phyloP scores from a whole-genome alignment of 768 basidiomycete genomes.

The Xanthoconium stramineum region DNA sequence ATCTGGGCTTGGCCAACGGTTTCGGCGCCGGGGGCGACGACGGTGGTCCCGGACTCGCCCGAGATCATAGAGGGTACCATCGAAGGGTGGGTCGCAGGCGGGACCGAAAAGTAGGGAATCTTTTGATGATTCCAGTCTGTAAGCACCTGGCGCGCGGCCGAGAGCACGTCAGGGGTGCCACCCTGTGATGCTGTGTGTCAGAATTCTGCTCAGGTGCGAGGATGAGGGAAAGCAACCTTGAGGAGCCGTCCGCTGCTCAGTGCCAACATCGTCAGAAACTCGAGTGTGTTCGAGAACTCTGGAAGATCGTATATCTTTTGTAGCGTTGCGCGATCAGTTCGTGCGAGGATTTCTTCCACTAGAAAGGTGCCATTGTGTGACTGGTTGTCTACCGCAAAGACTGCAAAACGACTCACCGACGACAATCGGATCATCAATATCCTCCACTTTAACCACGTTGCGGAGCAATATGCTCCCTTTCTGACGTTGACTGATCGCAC shows the following conservation, averaged over 20 bases:
- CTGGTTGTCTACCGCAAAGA: neutral
- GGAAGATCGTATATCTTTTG: conserved; percentile 87
- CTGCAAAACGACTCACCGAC: conserved; percentile 57
- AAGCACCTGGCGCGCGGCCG: conserved; percentile 78
- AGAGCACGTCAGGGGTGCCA: conserved; percentile 84
- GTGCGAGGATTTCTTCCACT: conserved; percentile 85
- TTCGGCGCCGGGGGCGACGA: conserved; percentile 72
- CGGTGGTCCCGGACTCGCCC: conserved; percentile 31
- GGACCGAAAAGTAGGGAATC: conserved; percentile 83
- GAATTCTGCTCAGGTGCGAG: neutral
- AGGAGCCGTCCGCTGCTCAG: conserved; percentile 77
- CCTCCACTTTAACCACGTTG: conserved; percentile 89
- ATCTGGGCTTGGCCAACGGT: conserved; percentile 81
- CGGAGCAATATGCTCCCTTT: conserved; percentile 67
- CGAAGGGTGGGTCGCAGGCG: conserved; percentile 78
- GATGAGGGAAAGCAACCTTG: conserved; percentile 49
- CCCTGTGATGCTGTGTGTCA: conserved; percentile 45
- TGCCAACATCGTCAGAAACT: conserved; percentile 90
- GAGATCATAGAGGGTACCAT: conserved; percentile 51
- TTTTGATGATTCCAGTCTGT: conserved; percentile 96
- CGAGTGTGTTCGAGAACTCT: conserved; percentile 62
- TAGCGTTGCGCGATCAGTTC: conserved; percentile 69
- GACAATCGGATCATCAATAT: conserved; percentile 85
- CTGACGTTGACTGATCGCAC: conserved; percentile 43
- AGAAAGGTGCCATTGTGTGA: neutral